Evolutionary conservation across 306 rosid species (phyloP).

Genomic region (Oxytropis ochrocephala): DNA sequence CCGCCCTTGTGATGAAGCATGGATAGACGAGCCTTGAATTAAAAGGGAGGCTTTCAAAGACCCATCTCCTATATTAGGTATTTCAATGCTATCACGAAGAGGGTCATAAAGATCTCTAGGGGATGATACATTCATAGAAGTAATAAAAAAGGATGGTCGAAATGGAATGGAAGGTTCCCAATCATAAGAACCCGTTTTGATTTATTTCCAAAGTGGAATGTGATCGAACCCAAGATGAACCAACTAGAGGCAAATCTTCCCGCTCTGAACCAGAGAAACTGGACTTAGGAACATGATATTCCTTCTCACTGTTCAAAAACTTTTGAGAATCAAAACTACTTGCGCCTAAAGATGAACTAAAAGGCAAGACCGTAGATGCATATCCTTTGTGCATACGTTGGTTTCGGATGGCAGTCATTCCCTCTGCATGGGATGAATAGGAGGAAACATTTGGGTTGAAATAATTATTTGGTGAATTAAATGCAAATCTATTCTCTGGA

Average conservation of each 20-base stretch:
- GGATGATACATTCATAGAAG: constrained; percentile 41
- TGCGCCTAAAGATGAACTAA: constrained; percentile 27
- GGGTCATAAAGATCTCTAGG: constrained; percentile 62
- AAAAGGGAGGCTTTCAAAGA: constrained; percentile 51
- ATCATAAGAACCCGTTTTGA: constrained; percentile 39
- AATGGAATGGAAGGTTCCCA: constrained; percentile 98
- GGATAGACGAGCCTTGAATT: constrained; percentile 38
- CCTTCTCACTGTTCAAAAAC: constrained; percentile 33
- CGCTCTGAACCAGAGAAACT: constrained; percentile 41
- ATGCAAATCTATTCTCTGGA: constrained; percentile 42
- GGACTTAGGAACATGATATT: constrained; percentile 30
- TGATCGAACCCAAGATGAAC: constrained; percentile 30
- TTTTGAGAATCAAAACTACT: constrained; percentile 20
- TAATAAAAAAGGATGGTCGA: constrained; percentile 72
- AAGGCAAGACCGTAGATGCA: constrained; percentile 24
- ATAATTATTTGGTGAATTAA: constrained; percentile 38
- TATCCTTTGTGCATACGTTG: constrained; percentile 27
- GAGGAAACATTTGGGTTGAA: constrained; percentile 31
- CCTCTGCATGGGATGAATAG: constrained; percentile 36
- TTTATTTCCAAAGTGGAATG: constrained; percentile 36
- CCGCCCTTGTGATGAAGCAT: constrained; percentile 30
- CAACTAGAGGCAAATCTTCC: constrained; percentile 27
- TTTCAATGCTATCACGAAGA: constrained; percentile 64
- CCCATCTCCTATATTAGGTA: constrained; percentile 59
- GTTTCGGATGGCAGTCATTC: constrained; percentile 27